phyloP scores from a whole-genome alignment of 176 grass and related monocot genomes.

The Rhynchospora tenuis region DNA sequence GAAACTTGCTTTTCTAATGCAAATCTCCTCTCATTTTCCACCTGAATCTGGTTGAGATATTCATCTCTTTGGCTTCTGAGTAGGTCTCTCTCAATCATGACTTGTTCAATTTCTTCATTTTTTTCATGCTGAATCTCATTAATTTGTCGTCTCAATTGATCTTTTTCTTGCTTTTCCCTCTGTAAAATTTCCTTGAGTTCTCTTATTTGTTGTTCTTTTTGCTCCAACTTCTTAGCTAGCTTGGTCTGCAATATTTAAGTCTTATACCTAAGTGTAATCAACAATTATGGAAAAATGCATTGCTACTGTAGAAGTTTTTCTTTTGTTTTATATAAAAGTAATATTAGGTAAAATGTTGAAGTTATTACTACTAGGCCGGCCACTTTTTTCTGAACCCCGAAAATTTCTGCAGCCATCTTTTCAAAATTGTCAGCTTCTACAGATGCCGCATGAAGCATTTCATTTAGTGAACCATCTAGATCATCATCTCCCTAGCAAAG shows the following conservation, averaged over 20 bases:
- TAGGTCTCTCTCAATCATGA: slow-evolving; percentile 11
- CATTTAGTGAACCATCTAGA: slow-evolving; percentile 24
- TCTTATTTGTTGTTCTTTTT: slow-evolving; percentile 20
- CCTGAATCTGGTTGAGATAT: slow-evolving; percentile 25
- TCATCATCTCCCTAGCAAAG: slow-evolving; percentile 22
- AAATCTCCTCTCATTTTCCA: slow-evolving; percentile 17
- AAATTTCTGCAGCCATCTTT: slow-evolving; percentile 32
- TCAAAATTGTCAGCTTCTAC: slow-evolving; percentile 32
- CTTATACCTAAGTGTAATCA: neutral
- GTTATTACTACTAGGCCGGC: slow-evolving; percentile 14
- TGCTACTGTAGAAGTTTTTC: neutral
- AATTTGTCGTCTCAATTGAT: slow-evolving; percentile 28
- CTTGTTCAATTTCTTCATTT: slow-evolving; percentile 19
- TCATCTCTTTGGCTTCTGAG: slow-evolving; percentile 22
- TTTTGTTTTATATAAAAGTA: neutral
- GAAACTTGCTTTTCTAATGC: slow-evolving; percentile 25
- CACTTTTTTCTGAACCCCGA: slow-evolving; percentile 24
- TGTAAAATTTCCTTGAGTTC: slow-evolving; percentile 31
- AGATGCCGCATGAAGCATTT: slow-evolving; percentile 31
- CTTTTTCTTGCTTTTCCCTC: slow-evolving; percentile 29
- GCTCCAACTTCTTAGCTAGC: slow-evolving; percentile 32
- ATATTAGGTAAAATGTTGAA: neutral
- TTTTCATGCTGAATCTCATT: slow-evolving; percentile 13
- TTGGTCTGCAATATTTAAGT: slow-evolving; percentile 20
- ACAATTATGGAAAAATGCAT: neutral